Evolutionary conservation across 768 basidiomycete species (phyloP).

Genomic region (Termitomyces sp.): DNA sequence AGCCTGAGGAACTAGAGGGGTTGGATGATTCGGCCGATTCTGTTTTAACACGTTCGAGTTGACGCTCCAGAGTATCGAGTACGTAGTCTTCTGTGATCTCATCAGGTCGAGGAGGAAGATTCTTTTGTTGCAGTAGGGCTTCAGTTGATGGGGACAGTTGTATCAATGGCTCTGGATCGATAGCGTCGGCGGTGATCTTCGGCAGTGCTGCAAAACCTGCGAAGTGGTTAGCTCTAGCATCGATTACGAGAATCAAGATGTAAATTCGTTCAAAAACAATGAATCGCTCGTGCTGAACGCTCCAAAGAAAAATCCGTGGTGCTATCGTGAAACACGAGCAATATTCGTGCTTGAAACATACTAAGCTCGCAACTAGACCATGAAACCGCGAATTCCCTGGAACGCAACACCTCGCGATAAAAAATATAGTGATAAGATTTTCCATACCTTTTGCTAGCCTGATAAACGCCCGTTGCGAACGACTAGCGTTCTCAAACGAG

Average conservation of each 20-base stretch:
- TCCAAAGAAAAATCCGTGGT: not conserved
- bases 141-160: constrained; percentile 41
- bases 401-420: not conserved
- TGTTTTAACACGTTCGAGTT: constrained; percentile 37
- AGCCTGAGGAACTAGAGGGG: constrained; percentile 2
- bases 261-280: not conserved
- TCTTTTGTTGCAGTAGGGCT: constrained; percentile 41
- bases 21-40: constrained; percentile 16
- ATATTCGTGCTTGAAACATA: not conserved
- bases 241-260: not conserved
- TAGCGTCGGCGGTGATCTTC: constrained; percentile 39
- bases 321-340: not conserved
- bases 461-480: constrained; percentile 76
- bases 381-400: not conserved
- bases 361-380: too few relatives aligned
- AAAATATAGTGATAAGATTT: not conserved
- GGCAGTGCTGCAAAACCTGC: constrained; percentile 74
- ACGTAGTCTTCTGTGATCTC: constrained; percentile 63
- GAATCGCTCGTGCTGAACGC: too few relatives aligned
- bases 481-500: constrained; percentile 56
- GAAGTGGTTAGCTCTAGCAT: not conserved
- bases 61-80: constrained; percentile 50
- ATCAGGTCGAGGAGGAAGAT: constrained; percentile 52
- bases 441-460: constrained; percentile 68
- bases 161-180: constrained; percentile 21